Base-by-base conservation (phyloP, 345 rosid genomes). In the Eucalyptus caleyi region DNA sequence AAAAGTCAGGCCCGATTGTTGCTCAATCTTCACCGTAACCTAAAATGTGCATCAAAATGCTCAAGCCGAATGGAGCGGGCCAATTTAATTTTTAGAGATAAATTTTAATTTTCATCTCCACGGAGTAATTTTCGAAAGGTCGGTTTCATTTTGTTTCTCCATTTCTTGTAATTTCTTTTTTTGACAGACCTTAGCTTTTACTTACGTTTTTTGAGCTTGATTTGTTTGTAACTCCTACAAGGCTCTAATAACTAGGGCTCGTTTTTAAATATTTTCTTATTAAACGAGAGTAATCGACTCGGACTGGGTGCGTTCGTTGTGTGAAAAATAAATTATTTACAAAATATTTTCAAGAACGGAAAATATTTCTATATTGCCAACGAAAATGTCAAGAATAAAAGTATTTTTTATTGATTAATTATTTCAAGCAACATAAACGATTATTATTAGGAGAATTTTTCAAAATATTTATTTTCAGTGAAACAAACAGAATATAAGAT, bases 391-490 rank as follows among this genome's bases (percentile, higher is more conserved):
- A 0, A n/a, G 1, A 65, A 3, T 2, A 0, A 65, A 65, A 67
- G 3, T 0, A 32, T 16, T 67, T 67, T 16, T n/a, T 18, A 67
- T 67, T n/a, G 11, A 67, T 3, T 67, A 67, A 16, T 67, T 67
- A 67, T 67, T 8, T 32, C 23, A 32, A 32, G 1, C 6, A 16
- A 16, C 21, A 8, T 32, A n/a, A 16, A 0, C 0, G 4, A 32
- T 67, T n/a, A 67, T n/a, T 67, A 15, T 67, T 7, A 9, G 4
- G 80, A n/a, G 3, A 16, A 13, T 62, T 62, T 65, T 67, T 15
- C 5, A n/a, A 65, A 67, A 67, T 67, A 67, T n/a, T n/a, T 8
- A n/a, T n/a, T 67, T 67, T 67, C 5, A 2, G 11, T 3, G 2
- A 67, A 7, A 67, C 21, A 16, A 67, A 32, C 23, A 0, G 19